These are phyloP conservation scores for Wickerhamomyces mucosus DNA, from an alignment of 805 yeast species.

Conservation along the genomic window DNA sequence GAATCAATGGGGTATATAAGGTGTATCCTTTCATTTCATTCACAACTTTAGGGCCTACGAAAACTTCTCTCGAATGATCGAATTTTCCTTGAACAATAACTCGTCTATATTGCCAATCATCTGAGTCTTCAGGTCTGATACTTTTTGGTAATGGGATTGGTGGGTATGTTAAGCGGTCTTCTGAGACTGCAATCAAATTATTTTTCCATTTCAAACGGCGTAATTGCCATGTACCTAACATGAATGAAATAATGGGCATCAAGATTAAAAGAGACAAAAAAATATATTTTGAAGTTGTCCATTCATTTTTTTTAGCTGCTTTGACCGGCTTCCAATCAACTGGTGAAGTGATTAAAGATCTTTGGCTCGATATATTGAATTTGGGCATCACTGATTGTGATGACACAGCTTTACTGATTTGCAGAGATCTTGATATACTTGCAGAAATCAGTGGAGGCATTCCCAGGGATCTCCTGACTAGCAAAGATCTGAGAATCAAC, in stretches of 20 bases:
- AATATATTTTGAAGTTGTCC: conserved; percentile 21
- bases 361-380: too few relatives aligned
- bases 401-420: background rate
- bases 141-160: conserved; percentile 64
- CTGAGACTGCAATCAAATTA: conserved; percentile 70
- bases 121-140: conserved; percentile 54
- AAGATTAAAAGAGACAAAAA: conserved; percentile 36
- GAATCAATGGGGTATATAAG: conserved; percentile 72
- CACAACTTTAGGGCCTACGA: conserved; percentile 80
- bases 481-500: too few relatives aligned
- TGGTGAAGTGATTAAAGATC: conserved; percentile 49
- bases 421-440: background rate
- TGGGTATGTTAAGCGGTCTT: conserved; percentile 66
- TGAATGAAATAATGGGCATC: conserved; percentile 83
- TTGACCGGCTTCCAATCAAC: conserved; percentile 81
- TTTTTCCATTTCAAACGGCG: conserved; percentile 82
- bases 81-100: conserved; percentile 72
- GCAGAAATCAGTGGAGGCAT: background rate
- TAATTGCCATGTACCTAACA: conserved; percentile 90
- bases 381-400: background rate
- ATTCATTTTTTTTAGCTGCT: conserved; percentile 28
- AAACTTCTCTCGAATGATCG: conserved; percentile 78
- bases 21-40: conserved; percentile 71
- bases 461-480: too few relatives aligned
- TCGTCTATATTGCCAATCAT: conserved; percentile 73